phyloP scores from a whole-genome alignment of 306 rosid genomes.

The Purshia tridentata region DNA sequence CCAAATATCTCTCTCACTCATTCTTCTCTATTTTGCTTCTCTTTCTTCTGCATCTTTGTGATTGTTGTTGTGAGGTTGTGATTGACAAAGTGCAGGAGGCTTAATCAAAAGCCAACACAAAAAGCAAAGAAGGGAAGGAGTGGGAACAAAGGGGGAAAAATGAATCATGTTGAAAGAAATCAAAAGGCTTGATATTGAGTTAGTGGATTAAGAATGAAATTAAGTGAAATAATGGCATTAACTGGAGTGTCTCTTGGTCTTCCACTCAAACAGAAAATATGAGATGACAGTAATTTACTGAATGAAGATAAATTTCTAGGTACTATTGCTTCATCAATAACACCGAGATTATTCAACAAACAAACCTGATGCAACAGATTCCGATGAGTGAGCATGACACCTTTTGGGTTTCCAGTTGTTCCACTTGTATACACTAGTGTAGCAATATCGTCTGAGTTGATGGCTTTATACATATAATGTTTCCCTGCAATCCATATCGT shows the following conservation, averaged over 20 bases:
- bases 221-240: too few species aligned
- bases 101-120: too few species aligned
- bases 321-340: neutral
- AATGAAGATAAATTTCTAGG: neutral
- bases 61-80: too few species aligned
- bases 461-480: conserved; percentile 54
- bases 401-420: conserved; percentile 96
- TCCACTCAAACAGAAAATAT: neutral
- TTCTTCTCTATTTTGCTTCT: too few species aligned
- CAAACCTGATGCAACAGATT: conserved; percentile 94
- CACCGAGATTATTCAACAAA: neutral
- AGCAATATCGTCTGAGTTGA: conserved; percentile 73
- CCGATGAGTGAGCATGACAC: conserved; percentile 86
- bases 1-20: too few species aligned
- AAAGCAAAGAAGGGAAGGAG: conserved; percentile 19
- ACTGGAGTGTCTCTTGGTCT: too few species aligned
- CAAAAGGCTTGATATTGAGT: too few species aligned
- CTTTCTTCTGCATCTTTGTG: too few species aligned
- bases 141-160: neutral
- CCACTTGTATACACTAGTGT: conserved; percentile 82
- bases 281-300: neutral
- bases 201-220: too few species aligned
- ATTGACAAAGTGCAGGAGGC: too few species aligned
- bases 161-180: too few species aligned
- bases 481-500: conserved; percentile 43